Evolutionary conservation across 1,139 yeast species (phyloP).

Genomic region (Geotrichum citri-aurantii): DNA sequence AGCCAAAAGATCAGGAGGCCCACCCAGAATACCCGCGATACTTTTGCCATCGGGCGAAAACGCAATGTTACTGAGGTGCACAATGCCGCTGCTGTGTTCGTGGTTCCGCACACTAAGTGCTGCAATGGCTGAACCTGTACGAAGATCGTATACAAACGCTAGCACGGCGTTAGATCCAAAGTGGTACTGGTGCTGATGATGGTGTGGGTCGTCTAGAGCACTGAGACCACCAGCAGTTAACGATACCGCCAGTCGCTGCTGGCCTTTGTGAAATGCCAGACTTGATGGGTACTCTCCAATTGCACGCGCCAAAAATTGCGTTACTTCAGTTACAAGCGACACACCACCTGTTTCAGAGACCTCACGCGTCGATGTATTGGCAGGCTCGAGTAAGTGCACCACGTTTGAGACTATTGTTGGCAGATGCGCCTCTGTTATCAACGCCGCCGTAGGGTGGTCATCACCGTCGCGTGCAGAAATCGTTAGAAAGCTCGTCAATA

Average conservation of each 20-base stretch:
- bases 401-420: conserved; percentile 26
- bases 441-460: not conserved
- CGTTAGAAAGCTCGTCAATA: conserved; percentile 22
- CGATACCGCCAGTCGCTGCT: conserved; percentile 28
- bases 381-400: conserved; percentile 26
- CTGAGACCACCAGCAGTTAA: not conserved
- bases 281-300: conserved; percentile 23
- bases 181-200: not conserved
- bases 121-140: conserved; percentile 25
- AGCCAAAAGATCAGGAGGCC: not conserved
- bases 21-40: conserved; percentile 22
- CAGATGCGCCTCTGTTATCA: conserved; percentile 20
- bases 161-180: conserved; percentile 12
- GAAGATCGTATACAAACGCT: conserved; percentile 28
- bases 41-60: conserved; percentile 29
- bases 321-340: conserved; percentile 27
- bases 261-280: conserved; percentile 28
- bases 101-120: conserved; percentile 19
- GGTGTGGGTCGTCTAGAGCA: conserved; percentile 9
- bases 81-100: not conserved
- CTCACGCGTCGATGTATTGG: conserved; percentile 22
- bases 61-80: conserved; percentile 11
- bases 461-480: not conserved
- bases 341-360: conserved; percentile 22
- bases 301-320: conserved; percentile 24